Base-by-base conservation (phyloP, 208 protist species). In the Plasmodiophora brassicae region DNA sequence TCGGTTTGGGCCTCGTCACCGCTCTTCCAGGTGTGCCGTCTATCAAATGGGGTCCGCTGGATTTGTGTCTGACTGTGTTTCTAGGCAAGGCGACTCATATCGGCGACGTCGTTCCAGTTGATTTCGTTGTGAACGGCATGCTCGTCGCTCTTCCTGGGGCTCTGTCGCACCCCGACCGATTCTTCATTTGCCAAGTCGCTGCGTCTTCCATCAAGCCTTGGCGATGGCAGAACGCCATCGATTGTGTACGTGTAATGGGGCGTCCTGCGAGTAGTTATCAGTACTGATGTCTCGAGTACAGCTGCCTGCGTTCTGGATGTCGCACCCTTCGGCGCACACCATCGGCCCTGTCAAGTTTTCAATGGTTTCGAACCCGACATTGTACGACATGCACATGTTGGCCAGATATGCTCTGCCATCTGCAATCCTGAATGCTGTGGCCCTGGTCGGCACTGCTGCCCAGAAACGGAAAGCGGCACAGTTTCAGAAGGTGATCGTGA, bases 181-280 rank as follows among this genome's bases (percentile, higher is more conserved):
- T 78, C n/a, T 78, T 78, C 65, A 78, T 78, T 44, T 78, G 65
- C 41, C 65, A 78, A 32, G 65, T 38, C 5, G 65, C 65, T 32
- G 65, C 65, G 41, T 78, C 65, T n/a, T n/a, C 41, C 20, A 36
- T 5, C n/a, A 78, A 32, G 41, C 65, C 65, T 36, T 78, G 65
- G 65, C 65, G 65, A 78, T 78, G 65, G 65, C 5, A 38, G 65
- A n/a, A 78, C 20, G 65, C 65, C 41, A 78, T 78, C 20, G n/a
- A 78, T 36, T 44, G 32, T 78, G 65, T 78, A 38, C 20, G 65
- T 78, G 5, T 32, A 8, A 5, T 32, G 65, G 20, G 20, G 5
- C 65, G 41, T 78, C n/a, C 5, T 5, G 32, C 65, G n/a, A 78
- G 32, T 78, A 32, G 14, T 78, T 78, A 32, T 14, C n/a, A 36